Conservation (phyloP, 1,139 yeast genomes). For the Magnusiomyces suaveolens region DNA sequence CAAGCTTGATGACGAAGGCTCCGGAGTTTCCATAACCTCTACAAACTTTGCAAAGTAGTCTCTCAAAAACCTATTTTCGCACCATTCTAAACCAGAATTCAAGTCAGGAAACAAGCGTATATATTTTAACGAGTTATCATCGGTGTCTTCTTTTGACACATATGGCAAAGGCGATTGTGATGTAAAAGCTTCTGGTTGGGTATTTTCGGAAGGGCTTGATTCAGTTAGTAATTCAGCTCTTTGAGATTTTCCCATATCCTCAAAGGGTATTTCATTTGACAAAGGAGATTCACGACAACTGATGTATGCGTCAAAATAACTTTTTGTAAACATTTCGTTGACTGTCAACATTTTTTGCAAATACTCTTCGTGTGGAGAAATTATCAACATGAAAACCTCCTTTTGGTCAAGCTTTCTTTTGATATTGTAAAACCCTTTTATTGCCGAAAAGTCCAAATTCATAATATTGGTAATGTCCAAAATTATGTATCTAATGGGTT, state of each 20-base stretch:
- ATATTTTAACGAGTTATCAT: conserved; percentile 18
- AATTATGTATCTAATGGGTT: conserved; percentile 67
- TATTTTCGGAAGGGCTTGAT: neutral
- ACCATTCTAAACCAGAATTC: conserved; percentile 90
- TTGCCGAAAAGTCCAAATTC: conserved; percentile 87
- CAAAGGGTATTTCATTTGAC: neutral
- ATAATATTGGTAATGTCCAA: conserved; percentile 78
- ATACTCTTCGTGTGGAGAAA: conserved; percentile 64
- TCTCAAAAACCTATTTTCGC: conserved; percentile 78
- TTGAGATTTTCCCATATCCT: neutral
- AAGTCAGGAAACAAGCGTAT: conserved; percentile 63
- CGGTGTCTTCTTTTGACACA: conserved; percentile 7
- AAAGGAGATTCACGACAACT: neutral
- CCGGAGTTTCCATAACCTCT: conserved; percentile 18
- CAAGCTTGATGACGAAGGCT: neutral
- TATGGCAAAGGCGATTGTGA: neutral
- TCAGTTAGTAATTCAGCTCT: neutral
- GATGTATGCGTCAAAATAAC: conserved; percentile 24
- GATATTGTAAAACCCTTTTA: conserved; percentile 88
- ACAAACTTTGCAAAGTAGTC: conserved; percentile 46
- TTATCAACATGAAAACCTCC: conserved; percentile 61
- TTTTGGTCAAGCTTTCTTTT: conserved; percentile 66
- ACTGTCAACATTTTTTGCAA: conserved; percentile 51
- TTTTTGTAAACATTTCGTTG: conserved; percentile 57
- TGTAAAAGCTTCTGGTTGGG: neutral